Conservation (phyloP, 2,329 filamentous ascomycete species). For the Hortaea werneckii region DNA sequence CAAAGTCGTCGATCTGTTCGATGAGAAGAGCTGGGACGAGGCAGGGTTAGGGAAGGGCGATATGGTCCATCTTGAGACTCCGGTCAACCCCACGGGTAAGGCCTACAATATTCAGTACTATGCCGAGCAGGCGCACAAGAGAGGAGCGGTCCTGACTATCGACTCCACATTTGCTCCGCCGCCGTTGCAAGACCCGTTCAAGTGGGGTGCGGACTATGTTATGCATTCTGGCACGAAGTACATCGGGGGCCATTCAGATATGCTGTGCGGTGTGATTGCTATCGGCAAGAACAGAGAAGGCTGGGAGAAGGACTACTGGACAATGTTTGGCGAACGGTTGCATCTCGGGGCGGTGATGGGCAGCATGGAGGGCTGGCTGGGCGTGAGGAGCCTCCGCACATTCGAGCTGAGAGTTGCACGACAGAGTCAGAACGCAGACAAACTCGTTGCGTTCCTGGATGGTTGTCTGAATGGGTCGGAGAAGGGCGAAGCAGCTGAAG, state of each 20-base stretch:
- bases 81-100: slow-evolving; percentile 80
- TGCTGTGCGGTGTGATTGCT: slow-evolving; percentile 77
- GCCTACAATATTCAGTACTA: slow-evolving; percentile 64
- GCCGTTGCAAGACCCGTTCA: slow-evolving; percentile 76
- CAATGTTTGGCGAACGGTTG: slow-evolving; percentile 59
- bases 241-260: slow-evolving; percentile 86
- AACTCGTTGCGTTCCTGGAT: slow-evolving; percentile 63
- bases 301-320: slow-evolving; percentile 39
- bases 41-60: slow-evolving; percentile 68
- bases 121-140: slow-evolving; percentile 58
- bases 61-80: slow-evolving; percentile 84
- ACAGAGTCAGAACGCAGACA: slow-evolving; percentile 61
- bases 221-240: slow-evolving; percentile 97
- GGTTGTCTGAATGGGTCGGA: slow-evolving; percentile 28
- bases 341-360: slow-evolving; percentile 78
- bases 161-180: slow-evolving; percentile 92
- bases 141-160: slow-evolving; percentile 68
- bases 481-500: slow-evolving; percentile 25
- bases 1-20: slow-evolving; percentile 55
- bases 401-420: slow-evolving; percentile 70
- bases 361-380: slow-evolving; percentile 83
- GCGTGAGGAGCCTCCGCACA: slow-evolving; percentile 74
- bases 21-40: slow-evolving; percentile 27
- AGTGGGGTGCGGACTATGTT: slow-evolving; percentile 69
- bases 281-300: slow-evolving; percentile 40